Base-by-base conservation (phyloP, 306 rosid species). In the Hylodesmum podocarpum region DNA sequence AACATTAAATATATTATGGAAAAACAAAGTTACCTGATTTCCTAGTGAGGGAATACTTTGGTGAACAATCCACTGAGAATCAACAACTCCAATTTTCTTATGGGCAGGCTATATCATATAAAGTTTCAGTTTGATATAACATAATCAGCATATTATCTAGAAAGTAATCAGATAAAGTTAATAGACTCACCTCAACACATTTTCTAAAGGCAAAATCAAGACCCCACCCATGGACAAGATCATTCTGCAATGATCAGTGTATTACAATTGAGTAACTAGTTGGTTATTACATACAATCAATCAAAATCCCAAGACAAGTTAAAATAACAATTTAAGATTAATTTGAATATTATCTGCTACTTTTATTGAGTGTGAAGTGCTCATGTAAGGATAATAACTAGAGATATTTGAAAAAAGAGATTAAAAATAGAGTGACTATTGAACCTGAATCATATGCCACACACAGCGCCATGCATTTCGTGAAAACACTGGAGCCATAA, bases 211-310 rank as follows among this genome's bases (percentile, higher is more conserved):
- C 86, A 89, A 95, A 92, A 74, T 95, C 98, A 73, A 95, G 98
- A 64, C 98, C 98, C 98, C 98, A 92, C 0, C 98, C 98, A 46
- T 95, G 98, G 68, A 95, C 91, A 84, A 95, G 88, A 85, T 95
- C 98, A 86, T 92, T 95, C 98, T 94, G 89, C 79, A 85, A 80
- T 37, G 28, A 54, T 18, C 40, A 72, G 14, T 16, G 51, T 33
- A 74, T 61, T 25, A 54, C 14, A 62, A 59, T 55, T 39, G 50
- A 6, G 15, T 3, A 21, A 5, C n/a, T n/a, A n/a, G n/a, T 37
- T 65, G 34, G 13, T 14, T 66, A 65, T 39, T 40, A 40, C 21
- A 65, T 1, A 39, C 19, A 65, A 65, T 19, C 49, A 39, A 65
- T 64, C 50, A 29, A 59, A 59, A 59, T 13, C 22, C 7, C 5